A percentile compares a stretch with the other conserved stretches of the same genome.
Evolutionary conservation across 1,284 basidiomycete genomes (phyloP).

Genomic region (Ceratobasidium sp.): DNA sequence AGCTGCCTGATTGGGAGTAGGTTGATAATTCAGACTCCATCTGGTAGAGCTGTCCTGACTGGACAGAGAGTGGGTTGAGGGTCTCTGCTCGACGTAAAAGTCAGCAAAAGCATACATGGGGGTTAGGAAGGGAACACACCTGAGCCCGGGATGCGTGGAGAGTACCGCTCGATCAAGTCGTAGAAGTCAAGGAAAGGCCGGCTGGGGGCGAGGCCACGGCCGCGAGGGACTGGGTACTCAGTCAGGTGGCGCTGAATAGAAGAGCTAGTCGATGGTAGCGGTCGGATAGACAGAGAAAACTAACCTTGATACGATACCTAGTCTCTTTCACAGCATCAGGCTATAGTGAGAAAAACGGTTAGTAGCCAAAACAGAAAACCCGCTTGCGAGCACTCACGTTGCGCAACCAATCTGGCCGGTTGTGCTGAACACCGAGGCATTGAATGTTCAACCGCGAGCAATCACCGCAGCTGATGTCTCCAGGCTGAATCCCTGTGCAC

Average conservation of each 20-base stretch:
- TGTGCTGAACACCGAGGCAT: conserved; percentile 37
- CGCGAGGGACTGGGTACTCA: conserved; percentile 39
- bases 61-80: background rate
- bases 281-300: background rate
- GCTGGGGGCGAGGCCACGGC: conserved; percentile 20
- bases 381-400: conserved; percentile 9
- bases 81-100: conserved; percentile 12
- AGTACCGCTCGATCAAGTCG: conserved; percentile 31
- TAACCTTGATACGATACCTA: conserved; percentile 39
- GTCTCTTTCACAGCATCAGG: conserved; percentile 38
- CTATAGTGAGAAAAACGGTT: background rate
- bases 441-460: conserved; percentile 38
- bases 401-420: conserved; percentile 36
- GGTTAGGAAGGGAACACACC: background rate
- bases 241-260: conserved; percentile 27
- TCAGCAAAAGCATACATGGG: conserved; percentile 4
- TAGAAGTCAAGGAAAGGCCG: conserved; percentile 27
- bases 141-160: background rate
- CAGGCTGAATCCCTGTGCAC: conserved; percentile 15
- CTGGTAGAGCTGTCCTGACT: conserved; percentile 11
- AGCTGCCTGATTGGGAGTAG: conserved; percentile 13
- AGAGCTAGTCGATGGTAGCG: background rate
- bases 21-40: conserved; percentile 19
- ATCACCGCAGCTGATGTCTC: conserved; percentile 10
- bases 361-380: background rate